Evolutionary conservation across 192 early-diverging fungal species (phyloP).

Genomic region (Entomortierella parvispora): DNA sequence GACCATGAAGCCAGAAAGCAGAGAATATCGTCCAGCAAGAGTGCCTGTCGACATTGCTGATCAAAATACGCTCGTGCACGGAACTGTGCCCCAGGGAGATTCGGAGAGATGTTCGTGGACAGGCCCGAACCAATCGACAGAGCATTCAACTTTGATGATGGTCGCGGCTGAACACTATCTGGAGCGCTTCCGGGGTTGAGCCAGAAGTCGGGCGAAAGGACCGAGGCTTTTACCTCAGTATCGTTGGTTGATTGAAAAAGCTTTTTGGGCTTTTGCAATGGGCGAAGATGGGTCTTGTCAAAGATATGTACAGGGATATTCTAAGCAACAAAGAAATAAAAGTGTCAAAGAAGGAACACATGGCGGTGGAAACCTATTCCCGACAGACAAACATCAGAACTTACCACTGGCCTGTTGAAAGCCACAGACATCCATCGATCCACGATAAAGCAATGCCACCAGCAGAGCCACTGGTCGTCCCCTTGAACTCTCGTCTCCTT

Average conservation of each 20-base stretch:
- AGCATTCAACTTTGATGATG: background rate
- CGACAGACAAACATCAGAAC: background rate
- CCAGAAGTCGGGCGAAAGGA: constrained; percentile 19
- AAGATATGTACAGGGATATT: constrained; percentile 47
- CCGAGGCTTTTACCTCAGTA: background rate
- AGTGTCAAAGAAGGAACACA: background rate
- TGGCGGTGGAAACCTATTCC: background rate
- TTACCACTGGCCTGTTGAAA: constrained; percentile 33
- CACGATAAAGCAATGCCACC: constrained; percentile 54
- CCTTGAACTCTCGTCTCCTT: constrained; percentile 19
- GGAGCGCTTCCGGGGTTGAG: background rate
- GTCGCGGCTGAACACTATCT: background rate
- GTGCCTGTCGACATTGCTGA: constrained; percentile 47
- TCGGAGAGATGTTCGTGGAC: background rate
- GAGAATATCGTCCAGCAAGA: constrained; percentile 41
- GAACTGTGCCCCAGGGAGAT: constrained; percentile 30
- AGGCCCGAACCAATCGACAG: constrained; percentile 12
- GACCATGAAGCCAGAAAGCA: constrained; percentile 42
- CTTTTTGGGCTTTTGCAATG: constrained; percentile 25
- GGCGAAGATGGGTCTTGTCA: constrained; percentile 35
- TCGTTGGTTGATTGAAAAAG: background rate
- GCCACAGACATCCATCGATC: constrained; percentile 52
- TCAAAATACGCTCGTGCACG: constrained; percentile 40
- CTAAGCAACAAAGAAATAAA: constrained; percentile 12
- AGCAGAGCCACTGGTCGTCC: constrained; percentile 46